phyloP scores from a whole-genome alignment of 305 asterid species.

The Fraxinus sp. region DNA sequence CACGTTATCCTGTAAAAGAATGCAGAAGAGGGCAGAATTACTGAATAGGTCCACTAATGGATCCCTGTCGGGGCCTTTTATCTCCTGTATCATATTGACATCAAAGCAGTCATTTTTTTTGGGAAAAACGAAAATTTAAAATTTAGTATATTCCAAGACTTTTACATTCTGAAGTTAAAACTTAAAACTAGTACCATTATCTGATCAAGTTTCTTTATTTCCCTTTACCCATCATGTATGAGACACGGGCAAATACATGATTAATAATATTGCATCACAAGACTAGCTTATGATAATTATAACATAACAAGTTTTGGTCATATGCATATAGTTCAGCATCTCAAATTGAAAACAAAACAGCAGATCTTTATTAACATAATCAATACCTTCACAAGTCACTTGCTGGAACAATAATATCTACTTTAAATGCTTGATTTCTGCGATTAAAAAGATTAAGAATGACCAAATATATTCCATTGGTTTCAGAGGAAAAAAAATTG shows the following conservation, averaged over 20 bases:
- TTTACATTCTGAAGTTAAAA: not conserved
- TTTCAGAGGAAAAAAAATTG: not conserved
- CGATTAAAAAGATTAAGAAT: not conserved
- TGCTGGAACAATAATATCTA: not conserved
- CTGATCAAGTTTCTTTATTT: not conserved
- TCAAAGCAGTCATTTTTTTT: not conserved
- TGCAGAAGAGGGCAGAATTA: not conserved
- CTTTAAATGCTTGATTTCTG: not conserved
- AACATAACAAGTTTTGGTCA: not conserved
- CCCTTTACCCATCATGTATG: not conserved
- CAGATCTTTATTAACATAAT: not conserved
- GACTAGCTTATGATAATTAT: not conserved
- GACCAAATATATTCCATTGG: not conserved
- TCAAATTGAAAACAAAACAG: not conserved
- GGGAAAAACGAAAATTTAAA: not conserved
- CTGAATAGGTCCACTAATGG: not conserved
- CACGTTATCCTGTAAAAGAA: conserved; percentile 63
- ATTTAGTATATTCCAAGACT: not conserved
- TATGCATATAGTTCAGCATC: not conserved
- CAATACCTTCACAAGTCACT: not conserved
- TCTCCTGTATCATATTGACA: not conserved
- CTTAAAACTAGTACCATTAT: not conserved
- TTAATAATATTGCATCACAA: not conserved
- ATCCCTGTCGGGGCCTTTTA: not conserved
- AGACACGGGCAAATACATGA: not conserved